Conservation (phyloP, 129 eudicot species). For the Scalesia atractyloides region DNA sequence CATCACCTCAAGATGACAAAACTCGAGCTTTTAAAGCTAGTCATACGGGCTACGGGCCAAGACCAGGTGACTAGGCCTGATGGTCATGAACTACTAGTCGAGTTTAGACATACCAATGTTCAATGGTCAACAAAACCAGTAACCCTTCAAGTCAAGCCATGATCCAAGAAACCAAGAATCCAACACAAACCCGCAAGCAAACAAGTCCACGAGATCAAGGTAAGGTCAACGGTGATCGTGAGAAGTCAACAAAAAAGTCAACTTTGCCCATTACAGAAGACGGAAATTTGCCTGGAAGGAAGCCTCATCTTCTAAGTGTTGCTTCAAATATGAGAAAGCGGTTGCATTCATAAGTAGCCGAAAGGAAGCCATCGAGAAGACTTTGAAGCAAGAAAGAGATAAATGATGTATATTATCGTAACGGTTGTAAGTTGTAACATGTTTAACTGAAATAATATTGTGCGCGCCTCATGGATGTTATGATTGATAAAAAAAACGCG, state of each 20-base stretch:
- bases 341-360: constrained; percentile 43
- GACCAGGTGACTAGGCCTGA: constrained; percentile 2
- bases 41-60: constrained; percentile 1
- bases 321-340: constrained; percentile 40
- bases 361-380: constrained; percentile 35
- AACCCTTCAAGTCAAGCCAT: constrained; percentile 17
- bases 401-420: constrained; percentile 19
- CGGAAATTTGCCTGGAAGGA: constrained; percentile 30
- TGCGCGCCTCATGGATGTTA: background rate
- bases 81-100: constrained; percentile 30
- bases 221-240: background rate
- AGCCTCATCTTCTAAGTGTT: constrained; percentile 33
- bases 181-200: background rate
- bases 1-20: constrained; percentile 3
- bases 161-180: constrained; percentile 12
- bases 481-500: background rate
- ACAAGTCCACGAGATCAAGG: constrained; percentile 10
- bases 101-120: constrained; percentile 29
- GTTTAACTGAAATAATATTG: too few species aligned
- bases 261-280: constrained; percentile 25
- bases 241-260: constrained; percentile 6
- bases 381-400: constrained; percentile 26
- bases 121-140: background rate
- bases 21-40: background rate
- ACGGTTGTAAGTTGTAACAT: constrained; percentile 4